Evolutionary conservation across 176 grass and related monocot species (phyloP).

Genomic region (Eragrostis nindensis): DNA sequence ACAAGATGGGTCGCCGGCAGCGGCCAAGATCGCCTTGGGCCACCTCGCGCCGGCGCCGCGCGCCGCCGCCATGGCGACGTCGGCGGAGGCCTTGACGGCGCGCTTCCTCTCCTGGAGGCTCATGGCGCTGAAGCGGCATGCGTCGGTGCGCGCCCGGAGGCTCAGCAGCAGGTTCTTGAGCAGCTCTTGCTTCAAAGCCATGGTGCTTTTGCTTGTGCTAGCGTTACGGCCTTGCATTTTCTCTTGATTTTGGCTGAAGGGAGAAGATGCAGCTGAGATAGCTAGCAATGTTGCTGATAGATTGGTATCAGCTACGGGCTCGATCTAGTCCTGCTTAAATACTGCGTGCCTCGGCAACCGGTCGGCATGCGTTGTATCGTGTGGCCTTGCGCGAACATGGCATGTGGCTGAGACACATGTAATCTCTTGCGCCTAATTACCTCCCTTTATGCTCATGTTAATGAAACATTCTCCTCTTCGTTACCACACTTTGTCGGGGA

Average conservation of each 20-base stretch:
- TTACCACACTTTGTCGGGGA: not conserved
- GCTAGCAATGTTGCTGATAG: not conserved
- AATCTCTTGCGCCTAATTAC: not conserved
- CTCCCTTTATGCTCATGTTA: slow-evolving; percentile 9
- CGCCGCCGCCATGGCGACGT: slow-evolving; percentile 61
- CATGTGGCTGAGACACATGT: slow-evolving; percentile 22
- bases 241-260: not conserved
- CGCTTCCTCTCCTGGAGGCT: slow-evolving; percentile 52
- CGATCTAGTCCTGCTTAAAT: slow-evolving; percentile 19
- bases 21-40: slow-evolving; percentile 39
- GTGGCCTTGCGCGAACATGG: not conserved
- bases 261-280: not conserved
- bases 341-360: not conserved
- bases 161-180: slow-evolving; percentile 62
- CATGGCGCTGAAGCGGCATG: slow-evolving; percentile 27
- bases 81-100: slow-evolving; percentile 57
- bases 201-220: not conserved
- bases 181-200: slow-evolving; percentile 50
- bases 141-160: slow-evolving; percentile 30
- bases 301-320: not conserved
- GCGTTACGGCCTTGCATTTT: slow-evolving; percentile 43
- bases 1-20: not conserved
- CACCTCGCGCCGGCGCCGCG: slow-evolving; percentile 35
- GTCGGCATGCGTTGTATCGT: not conserved
- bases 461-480: not conserved